These are phyloP conservation scores for Aspergillus hancockii DNA, from an alignment of 495 filamentous ascomycete genomes.

Conservation along the genomic window DNA sequence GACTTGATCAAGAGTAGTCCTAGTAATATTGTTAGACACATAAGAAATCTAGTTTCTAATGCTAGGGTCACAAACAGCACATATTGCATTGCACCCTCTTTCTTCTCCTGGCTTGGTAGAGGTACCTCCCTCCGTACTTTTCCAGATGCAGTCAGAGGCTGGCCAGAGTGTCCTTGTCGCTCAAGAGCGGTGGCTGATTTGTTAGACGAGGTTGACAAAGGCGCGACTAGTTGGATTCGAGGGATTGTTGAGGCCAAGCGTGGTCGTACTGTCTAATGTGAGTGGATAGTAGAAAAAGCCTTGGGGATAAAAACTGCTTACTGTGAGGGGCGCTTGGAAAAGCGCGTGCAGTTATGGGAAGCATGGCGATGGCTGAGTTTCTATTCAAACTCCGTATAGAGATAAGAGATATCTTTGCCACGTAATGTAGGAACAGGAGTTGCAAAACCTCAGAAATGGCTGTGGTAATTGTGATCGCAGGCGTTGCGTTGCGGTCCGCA, in stretches of 20 bases:
- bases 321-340: slow-evolving; percentile 34
- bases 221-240: slow-evolving; percentile 33
- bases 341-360: slow-evolving; percentile 33
- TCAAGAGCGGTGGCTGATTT: slow-evolving; percentile 47
- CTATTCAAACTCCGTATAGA: background rate
- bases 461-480: background rate
- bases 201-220: slow-evolving; percentile 43
- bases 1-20: slow-evolving; percentile 88
- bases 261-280: slow-evolving; percentile 30
- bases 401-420: no score
- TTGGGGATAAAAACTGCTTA: slow-evolving; percentile 15
- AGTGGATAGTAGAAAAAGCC: slow-evolving; percentile 9
- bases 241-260: slow-evolving; percentile 23
- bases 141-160: slow-evolving; percentile 46
- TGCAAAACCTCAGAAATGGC: background rate
- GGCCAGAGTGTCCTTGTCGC: slow-evolving; percentile 42
- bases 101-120: slow-evolving; percentile 86
- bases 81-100: slow-evolving; percentile 95
- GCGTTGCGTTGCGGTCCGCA: slow-evolving; percentile 3
- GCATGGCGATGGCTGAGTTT: slow-evolving; percentile 23
- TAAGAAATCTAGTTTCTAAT: background rate
- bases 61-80: slow-evolving; percentile 69
- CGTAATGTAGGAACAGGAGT: background rate
- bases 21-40: slow-evolving; percentile 33
- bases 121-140: slow-evolving; percentile 73